Percentiles rank a stretch among this genome's conserved stretches.
These are phyloP conservation scores for Penicillium expansum DNA, from an alignment of 2,329 filamentous ascomycete species.

Conservation along the genomic window DNA sequence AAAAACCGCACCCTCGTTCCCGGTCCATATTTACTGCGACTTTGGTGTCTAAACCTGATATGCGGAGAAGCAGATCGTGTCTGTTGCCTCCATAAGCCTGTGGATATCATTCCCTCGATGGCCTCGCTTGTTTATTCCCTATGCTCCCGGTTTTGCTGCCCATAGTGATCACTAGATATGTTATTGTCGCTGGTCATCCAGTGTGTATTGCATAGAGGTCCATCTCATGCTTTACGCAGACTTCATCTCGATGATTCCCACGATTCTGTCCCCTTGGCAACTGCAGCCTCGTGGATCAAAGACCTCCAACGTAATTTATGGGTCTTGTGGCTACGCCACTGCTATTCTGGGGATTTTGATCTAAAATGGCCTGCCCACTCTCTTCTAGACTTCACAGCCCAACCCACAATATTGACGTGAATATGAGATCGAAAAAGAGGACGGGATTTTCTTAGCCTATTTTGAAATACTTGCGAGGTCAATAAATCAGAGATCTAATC, in stretches of 20 bases:
- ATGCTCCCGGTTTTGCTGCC: not conserved
- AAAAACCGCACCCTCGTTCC: slow-evolving; percentile 4
- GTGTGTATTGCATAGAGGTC: not conserved
- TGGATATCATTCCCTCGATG: not conserved
- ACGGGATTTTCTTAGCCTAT: not conserved
- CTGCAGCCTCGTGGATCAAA: not conserved
- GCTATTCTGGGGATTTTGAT: slow-evolving; percentile 1
- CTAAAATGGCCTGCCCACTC: not conserved
- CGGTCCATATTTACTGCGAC: not conserved
- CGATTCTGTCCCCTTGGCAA: not conserved
- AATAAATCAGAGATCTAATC: not conserved
- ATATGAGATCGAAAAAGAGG: not conserved
- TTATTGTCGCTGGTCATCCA: too few species aligned
- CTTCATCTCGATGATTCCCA: not conserved
- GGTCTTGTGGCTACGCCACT: slow-evolving; percentile 3
- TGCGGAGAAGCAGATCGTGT: not conserved
- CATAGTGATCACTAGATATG: not conserved
- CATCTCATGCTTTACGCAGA: not conserved
- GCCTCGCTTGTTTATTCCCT: not conserved
- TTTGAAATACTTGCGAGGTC: not conserved
- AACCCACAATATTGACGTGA: not conserved
- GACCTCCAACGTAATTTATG: slow-evolving; percentile 1
- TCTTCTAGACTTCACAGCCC: not conserved
- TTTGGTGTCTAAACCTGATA: not conserved
- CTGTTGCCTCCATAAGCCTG: not conserved